Percentiles rank a stretch among this genome's conserved stretches.
Evolutionary conservation across 2,329 filamentous ascomycete species (phyloP).

Genomic region (Colletotrichum sp.): DNA sequence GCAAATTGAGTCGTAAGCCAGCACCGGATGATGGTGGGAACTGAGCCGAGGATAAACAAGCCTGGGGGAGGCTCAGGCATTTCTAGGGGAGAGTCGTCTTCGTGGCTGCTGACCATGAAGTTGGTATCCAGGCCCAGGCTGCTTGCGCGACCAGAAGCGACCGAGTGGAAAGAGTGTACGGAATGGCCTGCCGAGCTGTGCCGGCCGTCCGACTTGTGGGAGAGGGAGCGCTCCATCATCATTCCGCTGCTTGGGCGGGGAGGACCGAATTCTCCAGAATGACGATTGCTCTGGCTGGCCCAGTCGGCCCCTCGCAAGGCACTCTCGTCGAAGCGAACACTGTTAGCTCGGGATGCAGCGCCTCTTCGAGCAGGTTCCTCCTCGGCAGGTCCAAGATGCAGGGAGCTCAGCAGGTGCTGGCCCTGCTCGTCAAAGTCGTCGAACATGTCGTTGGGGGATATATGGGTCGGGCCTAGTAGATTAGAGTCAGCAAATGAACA

Average conservation of each 20-base stretch:
- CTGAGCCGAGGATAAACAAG: conserved; percentile 83
- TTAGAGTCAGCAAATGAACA: conserved; percentile 22
- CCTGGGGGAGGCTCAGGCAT: conserved; percentile 80
- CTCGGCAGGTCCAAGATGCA: conserved; percentile 81
- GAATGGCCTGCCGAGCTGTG: conserved; percentile 88
- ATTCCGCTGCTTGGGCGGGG: conserved; percentile 80
- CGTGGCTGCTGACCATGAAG: conserved; percentile 62
- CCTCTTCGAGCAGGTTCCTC: conserved; percentile 86
- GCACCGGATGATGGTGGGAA: conserved; percentile 93
- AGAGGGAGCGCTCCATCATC: conserved; percentile 89
- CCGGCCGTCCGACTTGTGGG: conserved; percentile 94
- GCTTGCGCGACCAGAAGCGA: conserved; percentile 80
- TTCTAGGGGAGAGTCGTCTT: conserved; percentile 73
- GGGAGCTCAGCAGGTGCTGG: conserved; percentile 77
- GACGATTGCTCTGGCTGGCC: conserved; percentile 76
- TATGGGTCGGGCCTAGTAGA: conserved; percentile 73
- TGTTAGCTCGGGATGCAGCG: conserved; percentile 90
- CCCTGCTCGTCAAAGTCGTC: conserved; percentile 89
- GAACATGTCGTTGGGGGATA: conserved; percentile 83
- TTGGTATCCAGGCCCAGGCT: conserved; percentile 84
- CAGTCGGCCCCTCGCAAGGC: conserved; percentile 88
- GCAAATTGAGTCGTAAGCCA: conserved; percentile 93
- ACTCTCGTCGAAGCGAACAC: conserved; percentile 96
- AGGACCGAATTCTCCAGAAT: conserved; percentile 82
- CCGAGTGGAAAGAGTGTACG: conserved; percentile 68